Percentiles rank a stretch among this genome's conserved stretches.
phyloP scores from a whole-genome alignment of 2,329 filamentous ascomycete species.

The Periglandula ipomoeae region DNA sequence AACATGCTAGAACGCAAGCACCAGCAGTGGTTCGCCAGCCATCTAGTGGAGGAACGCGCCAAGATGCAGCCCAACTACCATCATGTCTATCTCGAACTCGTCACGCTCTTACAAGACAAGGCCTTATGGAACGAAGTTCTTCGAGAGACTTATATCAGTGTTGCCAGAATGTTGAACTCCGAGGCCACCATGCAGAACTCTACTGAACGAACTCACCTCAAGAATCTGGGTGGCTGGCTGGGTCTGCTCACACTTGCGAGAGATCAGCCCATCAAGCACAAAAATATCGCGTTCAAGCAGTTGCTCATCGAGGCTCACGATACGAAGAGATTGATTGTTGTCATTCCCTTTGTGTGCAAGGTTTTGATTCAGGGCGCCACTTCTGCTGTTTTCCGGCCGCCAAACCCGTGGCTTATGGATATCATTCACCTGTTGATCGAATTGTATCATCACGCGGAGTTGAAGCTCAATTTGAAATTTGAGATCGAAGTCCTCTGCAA shows the following conservation, averaged over 20 bases:
- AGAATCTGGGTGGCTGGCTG: slow-evolving; percentile 90
- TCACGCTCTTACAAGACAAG: slow-evolving; percentile 73
- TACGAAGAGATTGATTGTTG: slow-evolving; percentile 80
- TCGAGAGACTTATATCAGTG: slow-evolving; percentile 82
- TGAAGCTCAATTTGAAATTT: slow-evolving; percentile 96
- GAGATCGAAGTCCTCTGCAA: slow-evolving; percentile 98
- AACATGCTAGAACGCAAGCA: slow-evolving; percentile 71
- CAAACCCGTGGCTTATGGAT: slow-evolving; percentile 97
- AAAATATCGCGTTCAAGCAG: slow-evolving; percentile 95
- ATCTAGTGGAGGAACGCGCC: slow-evolving; percentile 89
- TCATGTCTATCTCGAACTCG: slow-evolving; percentile 79
- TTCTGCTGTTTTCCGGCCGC: slow-evolving; percentile 84
- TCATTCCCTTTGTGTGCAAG: slow-evolving; percentile 97
- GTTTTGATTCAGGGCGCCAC: slow-evolving; percentile 75
- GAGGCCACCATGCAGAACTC: slow-evolving; percentile 78
- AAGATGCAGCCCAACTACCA: slow-evolving; percentile 98
- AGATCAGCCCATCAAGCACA: slow-evolving; percentile 91
- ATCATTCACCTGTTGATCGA: slow-evolving; percentile 87
- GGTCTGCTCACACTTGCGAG: slow-evolving; percentile 87
- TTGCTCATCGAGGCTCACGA: slow-evolving; percentile 89
- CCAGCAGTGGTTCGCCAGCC: slow-evolving; percentile 93
- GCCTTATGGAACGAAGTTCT: slow-evolving; percentile 81
- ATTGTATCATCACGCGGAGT: slow-evolving; percentile 82
- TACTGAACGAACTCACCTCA: slow-evolving; percentile 78
- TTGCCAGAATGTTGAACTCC: slow-evolving; percentile 80